Percentiles rank a stretch among this genome's conserved stretches.
phyloP scores from a whole-genome alignment of 1,284 basidiomycete species.

The Pseudozyma sp. region DNA sequence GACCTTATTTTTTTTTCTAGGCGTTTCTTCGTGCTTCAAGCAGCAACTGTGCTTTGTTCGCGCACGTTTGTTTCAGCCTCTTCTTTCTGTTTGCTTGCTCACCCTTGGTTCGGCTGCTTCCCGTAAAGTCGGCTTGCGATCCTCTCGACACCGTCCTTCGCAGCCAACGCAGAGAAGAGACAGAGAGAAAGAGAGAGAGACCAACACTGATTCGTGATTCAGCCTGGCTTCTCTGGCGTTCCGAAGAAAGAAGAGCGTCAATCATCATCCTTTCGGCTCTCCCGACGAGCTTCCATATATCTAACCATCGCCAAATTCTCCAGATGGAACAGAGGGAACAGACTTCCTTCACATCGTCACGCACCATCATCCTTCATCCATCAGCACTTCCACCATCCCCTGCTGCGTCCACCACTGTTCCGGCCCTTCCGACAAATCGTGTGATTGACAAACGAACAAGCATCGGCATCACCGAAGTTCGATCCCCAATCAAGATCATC shows the following conservation, averaged over 20 bases:
- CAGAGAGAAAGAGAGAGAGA: background rate
- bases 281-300: background rate
- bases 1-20: slow-evolving; percentile 1
- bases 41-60: too few relatives aligned
- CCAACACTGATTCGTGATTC: background rate
- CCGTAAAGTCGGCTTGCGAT: background rate
- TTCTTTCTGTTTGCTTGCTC: too few relatives aligned
- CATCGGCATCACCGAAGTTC: background rate
- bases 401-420: too few relatives aligned
- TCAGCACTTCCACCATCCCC: background rate
- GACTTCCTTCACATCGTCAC: background rate
- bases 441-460: background rate
- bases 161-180: background rate
- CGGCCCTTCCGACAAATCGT: background rate
- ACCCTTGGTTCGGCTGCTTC: background rate
- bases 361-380: background rate
- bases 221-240: background rate
- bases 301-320: background rate
- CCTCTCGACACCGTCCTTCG: background rate
- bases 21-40: slow-evolving; percentile 2
- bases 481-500: background rate
- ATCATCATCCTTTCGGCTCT: background rate
- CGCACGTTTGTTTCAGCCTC: too few relatives aligned
- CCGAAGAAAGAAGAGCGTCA: background rate
- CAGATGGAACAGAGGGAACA: too few relatives aligned